Conservation (phyloP, 2,329 filamentous ascomycete species). For the Aspergillus latus region DNA sequence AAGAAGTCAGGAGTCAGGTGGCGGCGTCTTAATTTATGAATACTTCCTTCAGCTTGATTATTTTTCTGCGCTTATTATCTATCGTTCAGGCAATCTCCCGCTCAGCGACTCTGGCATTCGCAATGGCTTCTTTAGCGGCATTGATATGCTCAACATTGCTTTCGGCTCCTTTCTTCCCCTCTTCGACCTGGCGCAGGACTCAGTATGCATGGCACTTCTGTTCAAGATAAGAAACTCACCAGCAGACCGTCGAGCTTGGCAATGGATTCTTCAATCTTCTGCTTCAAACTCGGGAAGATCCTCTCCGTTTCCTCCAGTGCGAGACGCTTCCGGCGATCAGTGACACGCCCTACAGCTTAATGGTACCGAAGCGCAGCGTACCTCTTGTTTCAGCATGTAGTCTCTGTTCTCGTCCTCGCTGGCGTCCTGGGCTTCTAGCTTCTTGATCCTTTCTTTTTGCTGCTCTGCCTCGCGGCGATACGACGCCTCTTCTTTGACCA, state of each 20-base stretch:
- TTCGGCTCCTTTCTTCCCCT: constrained; percentile 40
- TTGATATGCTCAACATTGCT: constrained; percentile 44
- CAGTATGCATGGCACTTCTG: neutral
- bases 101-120: constrained; percentile 39
- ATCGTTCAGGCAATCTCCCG: constrained; percentile 38
- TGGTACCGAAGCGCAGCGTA: constrained; percentile 41
- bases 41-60: neutral
- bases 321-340: constrained; percentile 57
- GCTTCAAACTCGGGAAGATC: constrained; percentile 70
- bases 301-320: constrained; percentile 85
- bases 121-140: constrained; percentile 44
- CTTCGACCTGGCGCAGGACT: constrained; percentile 32
- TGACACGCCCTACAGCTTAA: neutral
- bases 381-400: constrained; percentile 83
- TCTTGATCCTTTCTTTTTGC: constrained; percentile 70
- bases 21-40: constrained; percentile 22
- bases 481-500: constrained; percentile 86
- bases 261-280: constrained; percentile 70
- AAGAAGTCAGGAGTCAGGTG: constrained; percentile 30
- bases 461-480: constrained; percentile 83
- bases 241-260: constrained; percentile 73
- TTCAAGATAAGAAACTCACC: constrained; percentile 52
- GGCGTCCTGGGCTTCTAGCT: constrained; percentile 64
- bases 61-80: neutral
- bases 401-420: constrained; percentile 77